A percentile compares a stretch with the other conserved stretches of the same genome.
Evolutionary conservation across 495 filamentous ascomycete genomes (phyloP).

Genomic region (Podospora bellae-mahoneyi): DNA sequence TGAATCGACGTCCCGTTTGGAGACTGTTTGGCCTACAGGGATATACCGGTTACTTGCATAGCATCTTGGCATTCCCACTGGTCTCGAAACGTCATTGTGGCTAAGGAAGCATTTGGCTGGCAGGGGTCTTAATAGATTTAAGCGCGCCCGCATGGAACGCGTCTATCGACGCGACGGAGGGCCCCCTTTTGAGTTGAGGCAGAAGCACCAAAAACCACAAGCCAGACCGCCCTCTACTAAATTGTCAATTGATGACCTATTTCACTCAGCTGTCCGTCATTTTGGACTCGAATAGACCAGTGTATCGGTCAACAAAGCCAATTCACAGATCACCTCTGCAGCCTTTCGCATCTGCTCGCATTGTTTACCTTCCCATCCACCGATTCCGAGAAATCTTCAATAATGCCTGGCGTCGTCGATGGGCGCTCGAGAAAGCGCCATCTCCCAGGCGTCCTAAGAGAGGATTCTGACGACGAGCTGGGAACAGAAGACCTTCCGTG

Average conservation of each 20-base stretch:
- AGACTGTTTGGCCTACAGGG: neutral
- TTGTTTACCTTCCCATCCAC: neutral
- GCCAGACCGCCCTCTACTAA: neutral
- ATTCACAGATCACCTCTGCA: neutral
- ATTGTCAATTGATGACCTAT: neutral
- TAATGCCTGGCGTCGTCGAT: constrained; percentile 18
- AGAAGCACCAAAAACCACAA: neutral
- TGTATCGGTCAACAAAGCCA: neutral
- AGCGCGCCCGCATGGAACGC: neutral
- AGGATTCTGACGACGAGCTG: constrained; percentile 90
- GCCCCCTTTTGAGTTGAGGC: neutral
- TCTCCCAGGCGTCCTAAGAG: constrained; percentile 57
- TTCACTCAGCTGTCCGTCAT: neutral
- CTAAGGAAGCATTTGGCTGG: neutral
- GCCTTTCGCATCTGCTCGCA: neutral
- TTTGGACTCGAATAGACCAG: neutral
- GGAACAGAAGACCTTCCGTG: constrained; percentile 81
- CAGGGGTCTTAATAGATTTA: constrained; percentile 23
- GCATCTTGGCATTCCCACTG: neutral
- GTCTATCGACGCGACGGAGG: constrained; percentile 10
- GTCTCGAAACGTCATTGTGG: neutral
- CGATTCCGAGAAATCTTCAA: neutral
- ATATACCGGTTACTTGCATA: neutral
- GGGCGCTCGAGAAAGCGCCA: constrained; percentile 5
- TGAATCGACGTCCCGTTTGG: neutral